These are phyloP conservation scores for Smithsoniella earleae DNA, from an alignment of 163 green algal species.

Conservation along the genomic window DNA sequence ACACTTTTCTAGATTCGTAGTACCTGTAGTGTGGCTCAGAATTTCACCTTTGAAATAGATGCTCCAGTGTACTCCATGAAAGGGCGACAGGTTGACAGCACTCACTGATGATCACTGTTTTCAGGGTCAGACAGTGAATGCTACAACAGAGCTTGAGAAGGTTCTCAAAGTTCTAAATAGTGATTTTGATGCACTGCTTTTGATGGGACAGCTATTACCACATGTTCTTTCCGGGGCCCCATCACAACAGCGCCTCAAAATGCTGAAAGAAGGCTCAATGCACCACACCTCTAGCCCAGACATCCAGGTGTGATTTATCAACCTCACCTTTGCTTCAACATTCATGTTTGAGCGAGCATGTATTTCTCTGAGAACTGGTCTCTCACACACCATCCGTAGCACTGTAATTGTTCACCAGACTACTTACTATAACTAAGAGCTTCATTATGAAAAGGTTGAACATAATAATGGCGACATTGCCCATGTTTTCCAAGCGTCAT, in stretches of 20 bases:
- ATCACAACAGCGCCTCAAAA: background rate
- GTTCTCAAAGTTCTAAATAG: background rate
- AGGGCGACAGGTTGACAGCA: too few species aligned
- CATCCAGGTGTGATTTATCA: slow-evolving; percentile 25
- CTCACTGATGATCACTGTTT: background rate
- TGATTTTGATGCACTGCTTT: slow-evolving; percentile 2
- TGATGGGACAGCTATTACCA: slow-evolving; percentile 23
- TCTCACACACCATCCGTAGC: background rate
- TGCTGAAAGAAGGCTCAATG: slow-evolving; percentile 11
- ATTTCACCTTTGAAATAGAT: background rate
- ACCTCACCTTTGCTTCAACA: too few species aligned
- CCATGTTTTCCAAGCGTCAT: background rate
- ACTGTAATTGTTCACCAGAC: background rate
- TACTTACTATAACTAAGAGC: background rate
- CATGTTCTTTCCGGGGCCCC: background rate
- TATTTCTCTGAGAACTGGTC: background rate
- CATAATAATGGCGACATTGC: background rate
- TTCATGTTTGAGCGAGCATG: too few species aligned
- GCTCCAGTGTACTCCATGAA: too few species aligned
- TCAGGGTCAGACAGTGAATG: slow-evolving; percentile 18
- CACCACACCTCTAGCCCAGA: slow-evolving; percentile 7
- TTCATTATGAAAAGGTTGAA: too few species aligned
- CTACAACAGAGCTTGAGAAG: slow-evolving; percentile 21
- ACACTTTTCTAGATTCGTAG: too few species aligned
- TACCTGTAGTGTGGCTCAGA: background rate